These are phyloP conservation scores for Mycena capillaripes DNA, from an alignment of 768 basidiomycete species.

Conservation along the genomic window DNA sequence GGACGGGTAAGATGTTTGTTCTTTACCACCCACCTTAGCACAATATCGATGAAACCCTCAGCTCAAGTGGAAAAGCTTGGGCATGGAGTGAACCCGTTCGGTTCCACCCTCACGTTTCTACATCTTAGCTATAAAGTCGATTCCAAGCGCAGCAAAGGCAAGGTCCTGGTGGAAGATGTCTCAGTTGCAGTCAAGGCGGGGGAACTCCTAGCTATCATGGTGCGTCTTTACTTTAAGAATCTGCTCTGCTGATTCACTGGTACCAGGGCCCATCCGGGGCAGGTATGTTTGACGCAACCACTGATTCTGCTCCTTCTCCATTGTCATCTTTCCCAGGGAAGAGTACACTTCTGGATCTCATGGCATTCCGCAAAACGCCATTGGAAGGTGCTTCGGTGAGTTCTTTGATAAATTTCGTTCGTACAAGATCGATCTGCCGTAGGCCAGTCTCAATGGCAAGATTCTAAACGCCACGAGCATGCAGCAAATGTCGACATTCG, in stretches of 20 bases:
- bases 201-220: slow-evolving; percentile 60
- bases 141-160: slow-evolving; percentile 41
- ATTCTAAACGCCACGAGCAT: slow-evolving; percentile 45
- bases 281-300: slow-evolving; percentile 49
- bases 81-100: background rate
- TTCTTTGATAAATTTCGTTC: background rate
- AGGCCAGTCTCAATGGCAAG: slow-evolving; percentile 52
- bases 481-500: slow-evolving; percentile 61
- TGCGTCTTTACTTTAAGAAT: slow-evolving; percentile 33
- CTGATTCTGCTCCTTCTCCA: background rate
- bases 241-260: slow-evolving; percentile 10
- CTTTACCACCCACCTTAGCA: no score
- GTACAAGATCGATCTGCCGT: background rate
- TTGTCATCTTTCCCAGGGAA: slow-evolving; percentile 45
- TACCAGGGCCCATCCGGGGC: slow-evolving; percentile 60
- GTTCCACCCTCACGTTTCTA: slow-evolving; percentile 50
- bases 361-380: slow-evolving; percentile 55
- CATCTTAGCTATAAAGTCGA: slow-evolving; percentile 51
- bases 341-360: slow-evolving; percentile 61
- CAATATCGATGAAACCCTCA: no score
- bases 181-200: slow-evolving; percentile 56
- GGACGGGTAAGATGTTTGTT: no score
- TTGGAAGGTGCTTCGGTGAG: slow-evolving; percentile 48
- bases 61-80: background rate
- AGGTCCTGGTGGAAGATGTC: slow-evolving; percentile 55